Conservation (phyloP, 495 filamentous ascomycete genomes). For the Glutinoglossum americanum region DNA sequence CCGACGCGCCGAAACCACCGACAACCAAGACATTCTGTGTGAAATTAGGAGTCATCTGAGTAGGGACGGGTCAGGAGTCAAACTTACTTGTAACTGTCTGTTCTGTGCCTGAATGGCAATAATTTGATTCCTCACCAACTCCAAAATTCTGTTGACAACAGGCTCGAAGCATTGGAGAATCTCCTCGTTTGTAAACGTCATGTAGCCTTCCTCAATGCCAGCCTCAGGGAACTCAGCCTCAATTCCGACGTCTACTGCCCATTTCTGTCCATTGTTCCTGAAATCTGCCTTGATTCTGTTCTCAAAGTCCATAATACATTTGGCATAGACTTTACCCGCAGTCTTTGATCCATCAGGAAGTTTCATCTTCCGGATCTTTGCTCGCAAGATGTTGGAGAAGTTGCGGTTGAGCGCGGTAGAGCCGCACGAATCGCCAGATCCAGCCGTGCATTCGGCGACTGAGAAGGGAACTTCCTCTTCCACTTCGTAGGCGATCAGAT, state of each 20-base stretch:
- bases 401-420: constrained; percentile 55
- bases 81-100: constrained; percentile 41
- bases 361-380: constrained; percentile 64
- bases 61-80: background rate
- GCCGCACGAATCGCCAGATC: constrained; percentile 53
- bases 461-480: constrained; percentile 57
- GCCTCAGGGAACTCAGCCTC: constrained; percentile 59
- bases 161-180: constrained; percentile 62
- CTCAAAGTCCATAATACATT: constrained; percentile 67
- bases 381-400: constrained; percentile 52
- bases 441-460: constrained; percentile 52
- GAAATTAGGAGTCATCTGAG: background rate
- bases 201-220: constrained; percentile 57
- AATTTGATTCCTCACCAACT: constrained; percentile 55
- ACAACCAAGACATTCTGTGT: constrained; percentile 49
- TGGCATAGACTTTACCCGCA: constrained; percentile 51
- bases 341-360: constrained; percentile 54
- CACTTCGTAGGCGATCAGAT: constrained; percentile 58
- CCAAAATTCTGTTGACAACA: constrained; percentile 53
- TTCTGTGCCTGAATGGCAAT: constrained; percentile 62
- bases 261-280: constrained; percentile 61
- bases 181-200: constrained; percentile 67
- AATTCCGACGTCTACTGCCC: constrained; percentile 57
- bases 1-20: constrained; percentile 52
- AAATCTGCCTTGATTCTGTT: constrained; percentile 64